phyloP scores from a whole-genome alignment of 108 stramenopile species.

The Aureococcus anophagefferens region DNA sequence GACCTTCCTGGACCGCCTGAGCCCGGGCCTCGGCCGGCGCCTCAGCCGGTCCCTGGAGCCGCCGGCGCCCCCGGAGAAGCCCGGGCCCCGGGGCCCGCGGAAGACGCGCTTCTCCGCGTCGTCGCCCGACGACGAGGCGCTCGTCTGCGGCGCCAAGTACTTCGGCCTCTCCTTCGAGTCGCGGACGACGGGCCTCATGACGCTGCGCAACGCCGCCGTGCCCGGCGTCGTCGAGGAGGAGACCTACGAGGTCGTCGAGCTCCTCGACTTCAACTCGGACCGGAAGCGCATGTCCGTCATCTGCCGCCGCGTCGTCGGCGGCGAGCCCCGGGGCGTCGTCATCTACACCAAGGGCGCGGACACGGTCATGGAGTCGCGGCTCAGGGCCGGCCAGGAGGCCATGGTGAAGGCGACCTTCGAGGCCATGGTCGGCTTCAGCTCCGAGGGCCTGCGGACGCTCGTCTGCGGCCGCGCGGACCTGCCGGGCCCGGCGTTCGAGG shows the following conservation, averaged over 20 bases:
- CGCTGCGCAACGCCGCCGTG: too few species aligned
- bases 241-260: slow-evolving; percentile 3
- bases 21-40: too few species aligned
- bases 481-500: neutral
- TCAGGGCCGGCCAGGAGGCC: slow-evolving; percentile 8
- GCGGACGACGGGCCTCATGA: neutral
- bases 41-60: too few species aligned
- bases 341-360: slow-evolving; percentile 49
- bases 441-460: slow-evolving; percentile 45
- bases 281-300: slow-evolving; percentile 56
- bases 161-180: slow-evolving; percentile 6
- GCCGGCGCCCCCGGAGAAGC: too few species aligned
- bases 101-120: slow-evolving; percentile 52
- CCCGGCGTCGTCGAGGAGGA: too few species aligned
- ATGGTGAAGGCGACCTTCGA: neutral
- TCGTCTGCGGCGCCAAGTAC: slow-evolving; percentile 30
- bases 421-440: slow-evolving; percentile 34
- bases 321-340: too few species aligned
- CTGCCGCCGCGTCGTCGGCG: slow-evolving; percentile 17
- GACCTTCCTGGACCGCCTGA: too few species aligned
- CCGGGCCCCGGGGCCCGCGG: too few species aligned
- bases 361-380: slow-evolving; percentile 28
- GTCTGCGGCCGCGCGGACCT: slow-evolving; percentile 28
- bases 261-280: slow-evolving; percentile 20
- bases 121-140: slow-evolving; percentile 45